phyloP scores from a whole-genome alignment of 768 basidiomycete genomes.

The Ramaria sp. region DNA sequence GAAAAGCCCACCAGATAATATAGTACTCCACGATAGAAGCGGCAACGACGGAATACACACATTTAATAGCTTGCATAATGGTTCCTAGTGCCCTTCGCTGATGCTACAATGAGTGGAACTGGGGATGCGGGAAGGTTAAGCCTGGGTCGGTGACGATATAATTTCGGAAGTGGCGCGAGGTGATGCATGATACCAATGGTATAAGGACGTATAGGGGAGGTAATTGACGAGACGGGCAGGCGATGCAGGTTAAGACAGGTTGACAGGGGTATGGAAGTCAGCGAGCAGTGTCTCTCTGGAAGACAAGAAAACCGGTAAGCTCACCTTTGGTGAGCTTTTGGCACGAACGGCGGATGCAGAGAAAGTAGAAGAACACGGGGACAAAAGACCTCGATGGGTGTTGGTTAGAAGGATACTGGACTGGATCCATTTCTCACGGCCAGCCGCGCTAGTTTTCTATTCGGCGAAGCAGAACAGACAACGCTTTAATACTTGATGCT shows the following conservation, averaged over 20 bases:
- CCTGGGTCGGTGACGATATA: neutral
- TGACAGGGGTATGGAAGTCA: neutral
- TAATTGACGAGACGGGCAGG: neutral
- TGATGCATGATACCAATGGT: neutral
- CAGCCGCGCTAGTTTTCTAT: neutral
- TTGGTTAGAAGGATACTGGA: neutral
- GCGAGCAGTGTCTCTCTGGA: neutral
- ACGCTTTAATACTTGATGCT: too few species aligned
- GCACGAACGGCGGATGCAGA: neutral
- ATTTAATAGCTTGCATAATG: conserved; percentile 86
- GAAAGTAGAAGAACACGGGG: neutral
- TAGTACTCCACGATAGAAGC: conserved; percentile 10
- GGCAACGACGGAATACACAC: conserved; percentile 31
- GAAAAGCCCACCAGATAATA: conserved; percentile 22
- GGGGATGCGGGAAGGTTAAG: neutral
- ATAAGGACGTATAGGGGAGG: neutral
- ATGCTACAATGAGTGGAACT: neutral
- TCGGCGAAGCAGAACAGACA: too few species aligned
- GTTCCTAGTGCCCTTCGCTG: neutral
- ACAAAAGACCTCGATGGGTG: neutral
- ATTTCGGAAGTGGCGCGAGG: neutral
- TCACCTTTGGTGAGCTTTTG: neutral
- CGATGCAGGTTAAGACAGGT: neutral
- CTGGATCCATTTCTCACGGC: neutral
- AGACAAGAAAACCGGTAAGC: neutral